These are phyloP conservation scores for Rutidosis leptorrhynchoides DNA, from an alignment of 129 eudicot species.

Conservation along the genomic window DNA sequence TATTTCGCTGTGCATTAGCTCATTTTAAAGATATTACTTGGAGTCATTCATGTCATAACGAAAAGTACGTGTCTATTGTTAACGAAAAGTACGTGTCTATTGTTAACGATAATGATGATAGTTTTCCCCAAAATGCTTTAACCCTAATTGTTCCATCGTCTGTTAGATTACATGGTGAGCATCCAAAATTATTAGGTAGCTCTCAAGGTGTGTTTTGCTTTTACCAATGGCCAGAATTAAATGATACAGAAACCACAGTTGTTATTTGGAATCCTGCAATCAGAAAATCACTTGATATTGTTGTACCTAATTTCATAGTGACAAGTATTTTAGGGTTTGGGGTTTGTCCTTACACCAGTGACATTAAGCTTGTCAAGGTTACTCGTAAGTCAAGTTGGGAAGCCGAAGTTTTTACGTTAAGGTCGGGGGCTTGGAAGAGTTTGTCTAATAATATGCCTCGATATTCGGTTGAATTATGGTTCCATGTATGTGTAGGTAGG, in stretches of 20 bases:
- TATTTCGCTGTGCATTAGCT: no score
- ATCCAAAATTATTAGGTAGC: neutral
- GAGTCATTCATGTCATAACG: no score
- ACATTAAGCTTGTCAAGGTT: constrained; percentile 4
- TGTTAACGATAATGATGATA: neutral
- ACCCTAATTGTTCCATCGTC: neutral
- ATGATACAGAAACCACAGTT: neutral
- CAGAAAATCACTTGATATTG: neutral
- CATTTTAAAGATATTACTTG: no score
- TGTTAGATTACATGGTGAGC: neutral
- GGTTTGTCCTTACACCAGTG: neutral
- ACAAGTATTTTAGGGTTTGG: neutral
- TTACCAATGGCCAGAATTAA: neutral
- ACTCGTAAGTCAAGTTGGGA: neutral
- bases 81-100: neutral
- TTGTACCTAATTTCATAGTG: neutral
- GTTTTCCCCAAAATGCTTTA: neutral
- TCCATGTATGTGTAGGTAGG: neutral
- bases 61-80: no score
- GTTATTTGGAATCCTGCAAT: neutral
- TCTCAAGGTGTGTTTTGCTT: constrained; percentile 2
- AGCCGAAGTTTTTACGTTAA: neutral
- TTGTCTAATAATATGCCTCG: neutral
- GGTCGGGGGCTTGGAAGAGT: neutral
- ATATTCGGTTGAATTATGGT: neutral